Conservation (phyloP, 2,329 filamentous ascomycete species). For the Nemania sp. region DNA sequence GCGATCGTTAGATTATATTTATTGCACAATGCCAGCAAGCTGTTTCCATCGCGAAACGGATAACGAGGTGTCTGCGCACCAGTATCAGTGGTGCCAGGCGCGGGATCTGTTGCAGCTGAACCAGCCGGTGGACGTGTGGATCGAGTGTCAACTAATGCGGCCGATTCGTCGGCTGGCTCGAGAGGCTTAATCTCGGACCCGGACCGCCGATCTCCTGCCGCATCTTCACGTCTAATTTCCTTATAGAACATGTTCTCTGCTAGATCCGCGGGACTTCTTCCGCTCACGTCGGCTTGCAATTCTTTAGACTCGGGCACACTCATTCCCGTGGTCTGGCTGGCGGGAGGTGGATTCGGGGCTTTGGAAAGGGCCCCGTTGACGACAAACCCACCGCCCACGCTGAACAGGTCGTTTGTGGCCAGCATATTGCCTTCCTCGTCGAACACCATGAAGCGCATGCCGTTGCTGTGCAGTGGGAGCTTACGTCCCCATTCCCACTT, state of each 20-base stretch:
- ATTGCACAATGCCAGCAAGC: constrained; percentile 51
- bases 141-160: constrained; percentile 20
- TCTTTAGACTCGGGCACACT: constrained; percentile 30
- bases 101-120: constrained; percentile 23
- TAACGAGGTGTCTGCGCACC: constrained; percentile 47
- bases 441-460: constrained; percentile 57
- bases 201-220: constrained; percentile 50
- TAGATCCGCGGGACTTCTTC: constrained; percentile 51
- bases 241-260: constrained; percentile 59
- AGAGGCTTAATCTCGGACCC: constrained; percentile 49
- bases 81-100: constrained; percentile 13
- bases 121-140: constrained; percentile 13
- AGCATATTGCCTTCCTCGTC: constrained; percentile 52
- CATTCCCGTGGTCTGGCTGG: constrained; percentile 19
- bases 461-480: constrained; percentile 56
- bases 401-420: constrained; percentile 56
- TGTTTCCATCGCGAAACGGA: constrained; percentile 52
- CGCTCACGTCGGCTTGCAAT: constrained; percentile 30
- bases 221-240: constrained; percentile 52
- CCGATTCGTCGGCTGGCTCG: constrained; percentile 32
- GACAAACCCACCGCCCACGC: constrained; percentile 57
- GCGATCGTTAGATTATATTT: constrained; percentile 58
- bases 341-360: constrained; percentile 37
- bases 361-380: constrained; percentile 56
- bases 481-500: constrained; percentile 57